A percentile compares a stretch with the other conserved stretches of the same genome.
Evolutionary conservation across 345 rosid genomes (phyloP).

Genomic region (Camelina hispida): DNA sequence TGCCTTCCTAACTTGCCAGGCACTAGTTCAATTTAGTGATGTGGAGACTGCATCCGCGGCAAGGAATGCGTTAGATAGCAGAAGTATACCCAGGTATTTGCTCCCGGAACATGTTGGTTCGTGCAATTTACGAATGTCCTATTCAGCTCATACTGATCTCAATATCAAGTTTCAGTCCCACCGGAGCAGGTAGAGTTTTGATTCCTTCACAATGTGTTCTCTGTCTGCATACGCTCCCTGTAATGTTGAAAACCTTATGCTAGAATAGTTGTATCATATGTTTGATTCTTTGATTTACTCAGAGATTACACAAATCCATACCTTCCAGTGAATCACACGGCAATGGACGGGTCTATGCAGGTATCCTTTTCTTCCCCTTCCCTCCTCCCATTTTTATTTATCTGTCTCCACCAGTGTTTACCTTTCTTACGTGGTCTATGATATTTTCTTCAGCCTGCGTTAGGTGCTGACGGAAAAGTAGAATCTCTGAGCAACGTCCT

Average conservation of each 20-base stretch:
- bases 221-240: conserved; percentile 6
- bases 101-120: conserved; percentile 82
- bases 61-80: too few relatives aligned
- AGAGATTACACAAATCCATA: conserved; percentile 98
- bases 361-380: conserved; percentile 38
- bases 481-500: conserved; percentile 94
- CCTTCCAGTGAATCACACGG: conserved; percentile 96
- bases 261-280: conserved; percentile 34
- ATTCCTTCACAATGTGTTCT: conserved; percentile 3
- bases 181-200: conserved; percentile 80
- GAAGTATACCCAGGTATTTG: conserved; percentile 45
- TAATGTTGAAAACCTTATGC: neutral
- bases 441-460: conserved; percentile 56
- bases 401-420: conserved; percentile 1
- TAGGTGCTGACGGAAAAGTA: conserved; percentile 91
- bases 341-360: conserved; percentile 86
- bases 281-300: conserved; percentile 37
- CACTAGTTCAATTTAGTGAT: too few relatives aligned
- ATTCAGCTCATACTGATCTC: conserved; percentile 95
- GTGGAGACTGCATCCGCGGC: too few relatives aligned
- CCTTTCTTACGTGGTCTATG: conserved; percentile 10
- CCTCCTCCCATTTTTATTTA: conserved; percentile 19
- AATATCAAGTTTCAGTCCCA: conserved; percentile 99
- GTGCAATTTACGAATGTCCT: conserved; percentile 83
- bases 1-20: too few relatives aligned